Evolutionary conservation across 495 filamentous ascomycete genomes (phyloP), one percentile per base, ranked within the genome.

Genomic region (Penicillium turbatum): DNA sequence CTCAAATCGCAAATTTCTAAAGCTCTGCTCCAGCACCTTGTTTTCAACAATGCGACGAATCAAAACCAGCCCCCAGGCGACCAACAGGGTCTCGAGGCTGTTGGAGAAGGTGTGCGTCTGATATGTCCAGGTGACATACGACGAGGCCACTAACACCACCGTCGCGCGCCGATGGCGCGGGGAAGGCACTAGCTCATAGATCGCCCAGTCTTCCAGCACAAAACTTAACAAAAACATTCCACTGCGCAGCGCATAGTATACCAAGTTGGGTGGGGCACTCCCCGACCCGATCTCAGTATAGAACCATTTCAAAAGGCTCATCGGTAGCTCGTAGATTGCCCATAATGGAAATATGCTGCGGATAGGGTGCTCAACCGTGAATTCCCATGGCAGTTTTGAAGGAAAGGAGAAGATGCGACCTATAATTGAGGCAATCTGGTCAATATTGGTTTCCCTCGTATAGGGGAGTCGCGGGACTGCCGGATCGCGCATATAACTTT

Each of bases 91-190:
- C 73, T 98, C 93, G 61, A 97, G 82, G 46, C 90, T 90, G 70
- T 98, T 98, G 66, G 93, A 97, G 72, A 98, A 97, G 31, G 95
- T 97, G 75, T 98, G 93, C 37, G 89, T 95, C 74, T 98, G 93
- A 74, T 88, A 96, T 37, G 95, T 96, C 95, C 93, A 97, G 42
- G 93, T 97, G 59, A 97, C 92, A 72, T 97, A 98, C 19, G 88
- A 95, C 13, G 93, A 97, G 38, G 92, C 92, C 45, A 96, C 84
- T 43, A 97, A 72, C 29, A 91, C 75, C 35, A 93, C 74, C 16
- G 89, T 88, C 34, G 82, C 73, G 57, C 79, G 82, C 51, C 90
- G 82, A 60, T 90, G 83, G 48, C 84, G 81, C 55, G 83, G 82
- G 24, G 85, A 86, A 54, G 82, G 84, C 27, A 95, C 81, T 42